Conservation (phyloP, 164 flowering plant species). For the Vitis labrusca region DNA sequence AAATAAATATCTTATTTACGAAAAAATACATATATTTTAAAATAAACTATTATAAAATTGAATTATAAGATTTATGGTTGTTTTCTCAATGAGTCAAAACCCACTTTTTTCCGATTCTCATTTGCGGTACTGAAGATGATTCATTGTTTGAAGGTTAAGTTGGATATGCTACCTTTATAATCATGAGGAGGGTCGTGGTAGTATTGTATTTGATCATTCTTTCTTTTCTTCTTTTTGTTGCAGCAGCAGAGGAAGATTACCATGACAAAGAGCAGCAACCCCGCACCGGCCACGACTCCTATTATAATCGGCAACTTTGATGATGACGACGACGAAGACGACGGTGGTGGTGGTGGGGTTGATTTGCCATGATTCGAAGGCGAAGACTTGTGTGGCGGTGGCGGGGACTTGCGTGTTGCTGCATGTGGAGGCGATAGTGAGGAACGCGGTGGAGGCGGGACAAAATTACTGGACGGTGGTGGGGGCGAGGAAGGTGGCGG, state of each 20-base stretch:
- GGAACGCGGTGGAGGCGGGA: slow-evolving; percentile 3
- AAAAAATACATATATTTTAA: no score
- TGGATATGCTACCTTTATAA: slow-evolving; percentile 3
- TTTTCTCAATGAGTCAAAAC: no score
- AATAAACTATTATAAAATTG: no score
- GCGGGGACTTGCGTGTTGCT: background rate
- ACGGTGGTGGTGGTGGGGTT: slow-evolving; percentile 5
- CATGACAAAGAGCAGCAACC: slow-evolving; percentile 34
- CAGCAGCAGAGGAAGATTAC: slow-evolving; percentile 22
- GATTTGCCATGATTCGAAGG: background rate
- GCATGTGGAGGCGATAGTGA: no score
- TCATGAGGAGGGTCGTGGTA: slow-evolving; percentile 26
- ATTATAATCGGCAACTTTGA: slow-evolving; percentile 25
- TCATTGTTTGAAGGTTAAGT: no score
- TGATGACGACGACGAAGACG: slow-evolving; percentile 14
- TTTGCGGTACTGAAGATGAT: no score
- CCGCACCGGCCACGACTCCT: slow-evolving; percentile 46
- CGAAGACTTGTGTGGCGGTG: slow-evolving; percentile 10
- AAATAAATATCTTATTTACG: no score
- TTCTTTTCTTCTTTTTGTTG: slow-evolving; percentile 42
- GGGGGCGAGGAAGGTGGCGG: slow-evolving; percentile 12
- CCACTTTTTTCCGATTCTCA: no score
- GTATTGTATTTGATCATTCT: slow-evolving; percentile 31
- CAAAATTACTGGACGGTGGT: background rate
- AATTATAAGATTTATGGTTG: no score